Conservation (phyloP, 2,329 filamentous ascomycete species). For the Cladobotryum protrusum region DNA sequence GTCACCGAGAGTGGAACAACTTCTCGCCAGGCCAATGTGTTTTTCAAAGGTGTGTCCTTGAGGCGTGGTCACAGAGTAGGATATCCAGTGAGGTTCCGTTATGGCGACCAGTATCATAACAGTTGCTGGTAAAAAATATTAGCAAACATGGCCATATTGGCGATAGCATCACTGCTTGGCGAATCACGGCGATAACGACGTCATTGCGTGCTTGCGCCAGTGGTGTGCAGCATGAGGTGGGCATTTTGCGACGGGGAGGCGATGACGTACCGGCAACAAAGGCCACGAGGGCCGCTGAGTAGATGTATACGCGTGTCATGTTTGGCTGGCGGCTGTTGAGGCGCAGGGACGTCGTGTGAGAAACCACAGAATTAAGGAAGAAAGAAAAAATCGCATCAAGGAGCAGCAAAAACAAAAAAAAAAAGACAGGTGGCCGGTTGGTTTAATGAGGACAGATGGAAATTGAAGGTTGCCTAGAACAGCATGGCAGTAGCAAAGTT, state of each 20-base stretch:
- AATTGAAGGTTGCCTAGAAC: too few species aligned
- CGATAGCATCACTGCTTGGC: neutral
- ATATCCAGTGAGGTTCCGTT: constrained; percentile 64
- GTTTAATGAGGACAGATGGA: too few species aligned
- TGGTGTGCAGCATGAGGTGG: neutral
- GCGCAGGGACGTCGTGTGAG: neutral
- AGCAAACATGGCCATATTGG: neutral
- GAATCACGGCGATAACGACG: constrained; percentile 12
- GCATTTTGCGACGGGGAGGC: neutral
- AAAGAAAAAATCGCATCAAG: neutral
- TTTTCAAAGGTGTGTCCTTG: constrained; percentile 44
- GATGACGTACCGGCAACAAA: constrained; percentile 37
- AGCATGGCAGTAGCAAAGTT: too few species aligned
- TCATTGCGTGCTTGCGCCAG: constrained; percentile 17
- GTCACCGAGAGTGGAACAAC: constrained; percentile 65
- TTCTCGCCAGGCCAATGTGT: constrained; percentile 71
- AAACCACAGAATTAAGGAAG: neutral
- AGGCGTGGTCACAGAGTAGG: constrained; percentile 50
- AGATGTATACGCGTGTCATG: constrained; percentile 42
- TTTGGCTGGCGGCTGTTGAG: constrained; percentile 3
- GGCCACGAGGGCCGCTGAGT: constrained; percentile 36
- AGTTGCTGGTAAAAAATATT: constrained; percentile 45
- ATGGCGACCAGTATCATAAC: constrained; percentile 66
- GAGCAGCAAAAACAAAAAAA: too few species aligned
- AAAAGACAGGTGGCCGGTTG: too few species aligned